phyloP scores from a whole-genome alignment of 225 moss, liverwort and hornwort genomes.

The Sphagnum tenellum region DNA sequence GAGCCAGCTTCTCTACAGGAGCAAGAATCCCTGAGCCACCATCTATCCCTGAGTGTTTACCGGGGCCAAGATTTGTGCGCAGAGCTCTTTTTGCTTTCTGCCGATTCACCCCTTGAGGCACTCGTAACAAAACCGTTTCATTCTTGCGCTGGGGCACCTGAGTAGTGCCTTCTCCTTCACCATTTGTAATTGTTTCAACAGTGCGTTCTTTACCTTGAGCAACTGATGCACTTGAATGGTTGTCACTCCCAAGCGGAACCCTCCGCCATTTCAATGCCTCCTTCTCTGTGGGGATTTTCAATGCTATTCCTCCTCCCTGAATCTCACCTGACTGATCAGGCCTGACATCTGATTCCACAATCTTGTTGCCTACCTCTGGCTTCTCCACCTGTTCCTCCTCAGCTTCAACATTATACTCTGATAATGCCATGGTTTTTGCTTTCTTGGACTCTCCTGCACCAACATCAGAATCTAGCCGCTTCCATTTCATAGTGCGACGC shows the following conservation, averaged over 20 bases:
- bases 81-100: constrained; percentile 70
- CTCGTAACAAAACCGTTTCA: constrained; percentile 44
- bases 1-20: constrained; percentile 12
- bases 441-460: constrained; percentile 44
- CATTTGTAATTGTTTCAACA: constrained; percentile 25
- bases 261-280: constrained; percentile 40
- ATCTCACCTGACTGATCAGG: constrained; percentile 18
- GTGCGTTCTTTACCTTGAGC: constrained; percentile 34
- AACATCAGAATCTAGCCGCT: constrained; percentile 46
- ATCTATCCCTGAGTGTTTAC: constrained; percentile 17
- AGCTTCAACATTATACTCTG: constrained; percentile 24
- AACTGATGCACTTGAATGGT: constrained; percentile 8
- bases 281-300: constrained; percentile 9
- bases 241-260: constrained; percentile 21
- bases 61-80: constrained; percentile 30
- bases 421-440: constrained; percentile 22
- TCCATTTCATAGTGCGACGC: constrained; percentile 61
- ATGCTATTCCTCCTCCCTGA: constrained; percentile 4
- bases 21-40: constrained; percentile 7
- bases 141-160: constrained; percentile 12
- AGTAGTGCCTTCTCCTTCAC: constrained; percentile 5
- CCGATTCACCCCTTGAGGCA: constrained; percentile 59
- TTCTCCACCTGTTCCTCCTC: constrained; percentile 21
- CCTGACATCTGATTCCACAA: constrained; percentile 13
- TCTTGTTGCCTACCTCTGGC: constrained; percentile 14